Conservation (phyloP, 805 yeast genomes). For the Sugiyamaella americana region DNA sequence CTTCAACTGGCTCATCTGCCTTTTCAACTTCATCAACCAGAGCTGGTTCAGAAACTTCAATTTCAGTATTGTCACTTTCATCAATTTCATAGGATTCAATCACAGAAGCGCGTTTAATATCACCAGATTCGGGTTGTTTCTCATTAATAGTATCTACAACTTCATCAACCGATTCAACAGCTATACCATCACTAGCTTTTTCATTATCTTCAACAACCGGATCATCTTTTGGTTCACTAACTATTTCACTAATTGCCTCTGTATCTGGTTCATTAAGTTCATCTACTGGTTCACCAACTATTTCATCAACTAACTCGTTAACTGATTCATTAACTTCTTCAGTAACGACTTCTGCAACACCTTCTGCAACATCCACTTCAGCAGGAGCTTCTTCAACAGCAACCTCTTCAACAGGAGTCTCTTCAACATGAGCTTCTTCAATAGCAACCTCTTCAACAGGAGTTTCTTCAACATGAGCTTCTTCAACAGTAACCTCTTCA, state of each 20-base stretch:
- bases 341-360: no score
- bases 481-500: not conserved
- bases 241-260: no score
- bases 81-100: not conserved
- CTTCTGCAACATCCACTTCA: no score
- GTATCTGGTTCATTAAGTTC: no score
- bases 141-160: not conserved
- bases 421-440: no score
- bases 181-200: not conserved
- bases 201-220: not conserved
- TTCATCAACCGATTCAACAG: not conserved
- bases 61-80: not conserved
- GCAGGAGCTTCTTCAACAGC: no score
- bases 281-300: no score
- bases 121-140: no score
- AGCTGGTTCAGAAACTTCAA: not conserved
- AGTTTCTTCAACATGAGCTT: not conserved
- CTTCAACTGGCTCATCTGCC: conserved; percentile 4
- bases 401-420: no score
- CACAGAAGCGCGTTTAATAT: not conserved
- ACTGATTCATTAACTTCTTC: no score
- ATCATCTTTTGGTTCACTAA: no score
- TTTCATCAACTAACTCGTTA: no score
- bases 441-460: not conserved
- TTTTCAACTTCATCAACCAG: conserved; percentile 2